A percentile compares a stretch with the other conserved stretches of the same genome.
Evolutionary conservation across 2,329 filamentous ascomycete genomes (phyloP).

Genomic region (Phaeophleospora eucalypticola): DNA sequence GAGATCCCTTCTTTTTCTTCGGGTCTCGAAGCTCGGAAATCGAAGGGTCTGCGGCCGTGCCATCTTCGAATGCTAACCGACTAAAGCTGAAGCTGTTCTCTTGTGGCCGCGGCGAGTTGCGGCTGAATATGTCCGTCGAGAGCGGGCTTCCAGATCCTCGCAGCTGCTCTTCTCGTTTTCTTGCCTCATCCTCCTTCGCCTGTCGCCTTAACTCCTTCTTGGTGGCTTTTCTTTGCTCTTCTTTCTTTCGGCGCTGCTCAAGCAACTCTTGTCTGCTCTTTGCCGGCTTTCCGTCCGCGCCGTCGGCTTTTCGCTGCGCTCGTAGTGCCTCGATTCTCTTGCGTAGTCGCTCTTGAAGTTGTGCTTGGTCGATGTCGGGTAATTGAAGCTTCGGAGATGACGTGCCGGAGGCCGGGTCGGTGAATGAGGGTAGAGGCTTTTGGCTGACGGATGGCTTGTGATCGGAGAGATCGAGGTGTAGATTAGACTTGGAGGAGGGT

Average conservation of each 20-base stretch:
- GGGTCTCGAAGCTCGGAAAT: slow-evolving; percentile 56
- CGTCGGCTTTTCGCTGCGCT: slow-evolving; percentile 81
- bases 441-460: slow-evolving; percentile 30
- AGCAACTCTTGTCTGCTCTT: slow-evolving; percentile 88
- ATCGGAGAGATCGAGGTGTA: slow-evolving; percentile 20
- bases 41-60: slow-evolving; percentile 70
- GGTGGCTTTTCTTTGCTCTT: slow-evolving; percentile 77
- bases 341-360: slow-evolving; percentile 72
- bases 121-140: slow-evolving; percentile 41
- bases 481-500: slow-evolving; percentile 13
- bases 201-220: slow-evolving; percentile 80
- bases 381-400: slow-evolving; percentile 35
- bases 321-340: slow-evolving; percentile 82
- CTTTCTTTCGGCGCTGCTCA: slow-evolving; percentile 80
- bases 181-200: slow-evolving; percentile 75
- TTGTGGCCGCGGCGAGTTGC: slow-evolving; percentile 45
- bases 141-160: slow-evolving; percentile 58
- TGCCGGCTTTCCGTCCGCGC: slow-evolving; percentile 73
- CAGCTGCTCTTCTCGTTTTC: slow-evolving; percentile 51
- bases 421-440: slow-evolving; percentile 18
- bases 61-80: slow-evolving; percentile 84
- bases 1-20: slow-evolving; percentile 74
- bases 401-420: slow-evolving; percentile 22
- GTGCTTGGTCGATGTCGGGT: slow-evolving; percentile 64
- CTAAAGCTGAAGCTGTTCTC: slow-evolving; percentile 79